Evolutionary conservation across 306 rosid genomes (phyloP).

Genomic region (Acacia acuminata): DNA sequence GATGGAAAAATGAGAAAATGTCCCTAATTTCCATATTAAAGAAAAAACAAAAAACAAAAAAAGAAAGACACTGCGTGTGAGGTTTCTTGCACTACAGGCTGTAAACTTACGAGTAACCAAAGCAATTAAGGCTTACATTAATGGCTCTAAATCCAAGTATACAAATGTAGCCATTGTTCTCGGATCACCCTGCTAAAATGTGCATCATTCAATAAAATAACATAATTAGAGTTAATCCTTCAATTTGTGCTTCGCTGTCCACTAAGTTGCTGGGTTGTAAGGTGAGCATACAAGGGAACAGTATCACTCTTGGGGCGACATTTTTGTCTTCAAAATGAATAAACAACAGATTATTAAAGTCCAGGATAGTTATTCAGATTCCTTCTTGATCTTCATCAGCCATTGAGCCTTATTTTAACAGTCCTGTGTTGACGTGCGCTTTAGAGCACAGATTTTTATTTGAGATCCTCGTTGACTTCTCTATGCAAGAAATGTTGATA

Average conservation of each 20-base stretch:
- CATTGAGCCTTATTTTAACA: constrained; percentile 15
- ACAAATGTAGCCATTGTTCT: constrained; percentile 29
- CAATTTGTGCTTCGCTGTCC: constrained; percentile 40
- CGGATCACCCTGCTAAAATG: constrained; percentile 24
- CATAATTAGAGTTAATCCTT: constrained; percentile 24
- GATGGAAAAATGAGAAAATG: neutral
- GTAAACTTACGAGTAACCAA: constrained; percentile 20
- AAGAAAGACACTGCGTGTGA: neutral
- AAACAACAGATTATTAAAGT: constrained; percentile 26
- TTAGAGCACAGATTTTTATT: constrained; percentile 37
- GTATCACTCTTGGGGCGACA: constrained; percentile 43
- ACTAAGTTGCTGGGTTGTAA: constrained; percentile 35
- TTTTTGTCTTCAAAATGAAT: constrained; percentile 42
- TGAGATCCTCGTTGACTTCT: constrained; percentile 55
- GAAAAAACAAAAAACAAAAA: neutral
- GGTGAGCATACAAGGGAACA: constrained; percentile 41
- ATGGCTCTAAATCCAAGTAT: constrained; percentile 24
- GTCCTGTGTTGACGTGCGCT: constrained; percentile 47
- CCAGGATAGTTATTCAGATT: constrained; percentile 51
- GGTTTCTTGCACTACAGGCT: constrained; percentile 13
- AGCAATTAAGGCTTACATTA: constrained; percentile 22
- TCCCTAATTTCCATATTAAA: neutral
- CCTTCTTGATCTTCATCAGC: constrained; percentile 33
- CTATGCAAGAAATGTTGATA: constrained; percentile 12
- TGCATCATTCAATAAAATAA: constrained; percentile 20